Evolutionary conservation across 164 flowering plant species (phyloP).

Genomic region (Pachysandra terminalis): DNA sequence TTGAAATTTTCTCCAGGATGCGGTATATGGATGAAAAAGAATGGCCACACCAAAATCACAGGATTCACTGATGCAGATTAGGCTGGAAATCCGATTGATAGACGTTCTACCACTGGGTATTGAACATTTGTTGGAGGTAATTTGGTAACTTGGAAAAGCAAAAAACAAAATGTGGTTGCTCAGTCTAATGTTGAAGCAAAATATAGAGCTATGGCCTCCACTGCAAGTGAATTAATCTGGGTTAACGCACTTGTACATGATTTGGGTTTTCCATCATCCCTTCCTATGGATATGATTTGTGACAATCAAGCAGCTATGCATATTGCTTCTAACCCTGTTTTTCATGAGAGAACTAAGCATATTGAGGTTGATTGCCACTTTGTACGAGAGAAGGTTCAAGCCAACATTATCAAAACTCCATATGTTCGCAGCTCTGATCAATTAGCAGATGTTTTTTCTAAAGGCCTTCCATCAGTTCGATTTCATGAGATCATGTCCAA

Average conservation of each 20-base stretch:
- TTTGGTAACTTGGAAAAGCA: not conserved
- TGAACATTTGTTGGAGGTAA: not conserved
- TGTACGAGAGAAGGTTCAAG: not conserved
- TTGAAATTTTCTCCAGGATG: not conserved
- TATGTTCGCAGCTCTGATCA: not conserved
- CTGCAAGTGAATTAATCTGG: not conserved
- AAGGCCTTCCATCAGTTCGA: not conserved
- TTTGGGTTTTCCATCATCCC: not conserved
- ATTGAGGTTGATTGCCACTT: slow-evolving; percentile 1
- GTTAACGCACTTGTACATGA: not conserved
- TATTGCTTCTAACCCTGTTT: slow-evolving; percentile 1
- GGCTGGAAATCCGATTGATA: not conserved
- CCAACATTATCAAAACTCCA: not conserved
- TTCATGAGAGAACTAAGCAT: slow-evolving; percentile 7
- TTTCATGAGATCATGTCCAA: not conserved
- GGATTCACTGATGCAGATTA: not conserved
- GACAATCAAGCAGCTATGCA: slow-evolving; percentile 5
- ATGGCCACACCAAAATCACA: not conserved
- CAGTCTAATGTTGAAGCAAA: not conserved
- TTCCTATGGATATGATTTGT: not conserved
- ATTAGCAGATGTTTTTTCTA: not conserved
- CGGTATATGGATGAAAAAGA: not conserved
- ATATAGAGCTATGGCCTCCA: slow-evolving; percentile 5
- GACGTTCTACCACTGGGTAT: not conserved
- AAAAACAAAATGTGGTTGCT: not conserved